A percentile compares a stretch with the other conserved stretches of the same genome.
phyloP scores from a whole-genome alignment of 2,329 filamentous ascomycete genomes.

The Coniochaeta sp. region DNA sequence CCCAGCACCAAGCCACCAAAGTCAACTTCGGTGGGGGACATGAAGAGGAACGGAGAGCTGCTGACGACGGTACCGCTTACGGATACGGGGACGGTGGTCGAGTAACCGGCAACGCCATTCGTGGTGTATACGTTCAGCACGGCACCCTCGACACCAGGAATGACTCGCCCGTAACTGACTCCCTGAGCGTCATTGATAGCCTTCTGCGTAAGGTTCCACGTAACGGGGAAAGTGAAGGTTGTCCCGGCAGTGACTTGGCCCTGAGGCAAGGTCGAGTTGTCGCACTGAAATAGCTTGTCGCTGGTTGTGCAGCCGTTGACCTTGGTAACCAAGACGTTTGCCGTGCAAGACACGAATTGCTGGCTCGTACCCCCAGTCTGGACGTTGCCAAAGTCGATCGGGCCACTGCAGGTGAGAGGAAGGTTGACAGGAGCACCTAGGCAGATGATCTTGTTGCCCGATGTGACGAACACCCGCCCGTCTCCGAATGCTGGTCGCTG shows the following conservation, averaged over 20 bases:
- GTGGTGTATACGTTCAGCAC: slow-evolving; percentile 28
- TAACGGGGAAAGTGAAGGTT: slow-evolving; percentile 30
- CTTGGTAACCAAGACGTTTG: slow-evolving; percentile 26
- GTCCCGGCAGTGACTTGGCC: slow-evolving; percentile 24
- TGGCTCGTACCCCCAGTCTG: slow-evolving; percentile 22
- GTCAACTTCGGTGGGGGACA: slow-evolving; percentile 27
- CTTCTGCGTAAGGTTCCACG: slow-evolving; percentile 25
- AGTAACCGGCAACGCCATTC: slow-evolving; percentile 26
- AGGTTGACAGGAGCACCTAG: slow-evolving; percentile 32
- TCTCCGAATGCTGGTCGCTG: slow-evolving; percentile 30
- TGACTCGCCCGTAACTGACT: slow-evolving; percentile 16
- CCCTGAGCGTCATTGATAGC: slow-evolving; percentile 15
- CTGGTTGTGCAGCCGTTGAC: slow-evolving; percentile 27
- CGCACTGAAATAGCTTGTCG: slow-evolving; percentile 26
- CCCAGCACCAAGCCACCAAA: slow-evolving; percentile 30
- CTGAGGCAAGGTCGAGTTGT: slow-evolving; percentile 27
- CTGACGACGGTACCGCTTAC: slow-evolving; percentile 29
- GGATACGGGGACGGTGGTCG: slow-evolving; percentile 25
- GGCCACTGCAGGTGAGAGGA: slow-evolving; percentile 29
- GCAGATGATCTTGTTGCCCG: slow-evolving; percentile 22
- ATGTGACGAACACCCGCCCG: slow-evolving; percentile 29
- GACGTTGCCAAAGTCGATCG: slow-evolving; percentile 29
- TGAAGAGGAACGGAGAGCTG: slow-evolving; percentile 23
- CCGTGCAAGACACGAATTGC: slow-evolving; percentile 25
- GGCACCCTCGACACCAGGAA: slow-evolving; percentile 26